Base-by-base conservation (phyloP, 192 early-diverging fungal genomes). In the Geranomyces michiganensis region DNA sequence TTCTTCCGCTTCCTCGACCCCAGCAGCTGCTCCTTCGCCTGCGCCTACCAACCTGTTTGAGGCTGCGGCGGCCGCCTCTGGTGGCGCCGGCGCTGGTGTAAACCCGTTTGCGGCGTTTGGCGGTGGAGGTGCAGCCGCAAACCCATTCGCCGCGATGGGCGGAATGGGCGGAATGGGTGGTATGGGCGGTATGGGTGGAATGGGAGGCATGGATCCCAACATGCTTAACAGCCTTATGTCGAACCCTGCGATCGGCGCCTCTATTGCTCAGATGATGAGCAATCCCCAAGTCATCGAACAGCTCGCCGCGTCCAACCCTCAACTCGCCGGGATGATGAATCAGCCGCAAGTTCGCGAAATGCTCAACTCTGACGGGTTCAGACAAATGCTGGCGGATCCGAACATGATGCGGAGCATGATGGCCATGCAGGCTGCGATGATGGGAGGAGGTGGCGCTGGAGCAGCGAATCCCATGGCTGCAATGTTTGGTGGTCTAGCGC, bases 251-350 rank as follows among this genome's bases (percentile, higher is more conserved):
- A 84, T 94, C 79, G 84, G 88, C 27, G 86, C 92, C 64, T 90
- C 90, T 75, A 92, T 97, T 88, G 83, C 90, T 26, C 86, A 85
- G 63, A 76, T 96, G 70, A 78, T 94, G 41, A 82, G 87, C 53
- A 96, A 97, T 73, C 95, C 96, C 6, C 86, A 90, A 59, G 84
- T 96, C 26, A 65, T 99, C 65, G 93, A 96, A 32, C 82, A 82
- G 60, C 91, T 97, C 86, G 88, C 93, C 41, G 85, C 89, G 1
- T 85, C 83, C 73, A 95, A 95, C 76, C 95, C 96, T 29, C 84
- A 89, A 65, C 67, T 96, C 46, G 84, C 90, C 32, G 73, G 79
- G 55, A 91, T 78, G 58, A 76, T 96, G 81, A 93, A 90, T 30
- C 51, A 53, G 15, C 94, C 95, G 31, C 85, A 96, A 80, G 83